These are phyloP conservation scores for Ogataea henricii DNA, from an alignment of 805 yeast genomes.

Conservation along the genomic window DNA sequence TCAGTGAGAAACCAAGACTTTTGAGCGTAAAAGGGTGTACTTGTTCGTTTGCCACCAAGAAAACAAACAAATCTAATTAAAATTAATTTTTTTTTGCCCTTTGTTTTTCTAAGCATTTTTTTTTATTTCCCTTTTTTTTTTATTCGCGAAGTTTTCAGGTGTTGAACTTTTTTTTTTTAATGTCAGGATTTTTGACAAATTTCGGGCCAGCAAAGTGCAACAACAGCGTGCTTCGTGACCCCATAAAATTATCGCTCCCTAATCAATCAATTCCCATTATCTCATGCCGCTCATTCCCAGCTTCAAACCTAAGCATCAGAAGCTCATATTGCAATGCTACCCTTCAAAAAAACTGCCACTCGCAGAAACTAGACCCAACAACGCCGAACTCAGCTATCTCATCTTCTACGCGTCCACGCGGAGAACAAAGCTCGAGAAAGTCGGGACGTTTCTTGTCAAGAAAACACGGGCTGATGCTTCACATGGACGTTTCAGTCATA, in stretches of 20 bases:
- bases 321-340: constrained; percentile 86
- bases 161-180: constrained; percentile 1
- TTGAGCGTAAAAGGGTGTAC: too few relatives aligned
- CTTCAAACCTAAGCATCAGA: constrained; percentile 76
- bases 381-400: constrained; percentile 86
- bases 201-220: constrained; percentile 3
- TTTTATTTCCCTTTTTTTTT: neutral
- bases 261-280: neutral
- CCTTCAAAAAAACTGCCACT: constrained; percentile 67
- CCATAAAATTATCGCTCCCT: neutral
- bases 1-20: constrained; percentile 10
- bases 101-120: neutral
- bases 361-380: constrained; percentile 86
- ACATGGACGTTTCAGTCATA: constrained; percentile 71
- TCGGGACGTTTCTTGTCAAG: constrained; percentile 64
- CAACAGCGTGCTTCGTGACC: neutral
- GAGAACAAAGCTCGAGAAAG: constrained; percentile 85
- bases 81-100: neutral
- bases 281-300: constrained; percentile 24
- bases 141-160: neutral
- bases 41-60: too few relatives aligned
- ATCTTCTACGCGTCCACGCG: constrained; percentile 89
- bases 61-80: too few relatives aligned
- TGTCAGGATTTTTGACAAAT: neutral
- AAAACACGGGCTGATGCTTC: constrained; percentile 63